Base-by-base conservation (phyloP, 805 yeast genomes). In the Pichia exigua region DNA sequence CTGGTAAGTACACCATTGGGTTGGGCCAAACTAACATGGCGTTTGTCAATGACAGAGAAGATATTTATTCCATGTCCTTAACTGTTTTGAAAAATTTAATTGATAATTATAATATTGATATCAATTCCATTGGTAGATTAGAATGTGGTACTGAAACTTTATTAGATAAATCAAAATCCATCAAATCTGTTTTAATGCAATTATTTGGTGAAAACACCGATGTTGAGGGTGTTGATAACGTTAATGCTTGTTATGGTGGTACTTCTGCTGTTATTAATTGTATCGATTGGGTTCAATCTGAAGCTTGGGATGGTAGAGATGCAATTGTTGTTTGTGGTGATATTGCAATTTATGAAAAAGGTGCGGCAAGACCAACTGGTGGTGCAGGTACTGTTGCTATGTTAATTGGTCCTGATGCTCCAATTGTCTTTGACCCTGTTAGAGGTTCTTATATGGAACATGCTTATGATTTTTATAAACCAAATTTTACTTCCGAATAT, bases 321-420 rank as follows among this genome's bases (percentile, higher is more conserved):
- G 98, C 98, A 51, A 81, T 94, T 63, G 99, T 92, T 51, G 96
- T 92, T 22, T 83, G 94, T 67, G 98, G 97, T 72, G 99, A 94
- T 72, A 94, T 94, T 70, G 99, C 99, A 65, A 84, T 94, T 61
- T 94, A 94, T 73, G 90, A 91, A 63, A 81, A 91, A 74, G 99
- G 99, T 68, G 85, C 95, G 40, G 99, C 99, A 52, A 85, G 99
- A 78, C 99, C 99, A 66, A 94, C 99, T 49, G 99, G 99, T 70
- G 99, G 99, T 75, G 97, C 95, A 50, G 99, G 99, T 68, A 78
- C 95, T 46, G 95, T 92, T 54, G 99, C 99, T 44, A 63, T 94
- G 66, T 81, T 87, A 68, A 87, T 94, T 63, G 99, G 99, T 48
- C 96, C 98, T 49, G 96, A 94, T 67, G 97, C 99, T 42, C 99